Base-by-base conservation (phyloP, 2,329 filamentous ascomycete species). In the Aspergillus persii region DNA sequence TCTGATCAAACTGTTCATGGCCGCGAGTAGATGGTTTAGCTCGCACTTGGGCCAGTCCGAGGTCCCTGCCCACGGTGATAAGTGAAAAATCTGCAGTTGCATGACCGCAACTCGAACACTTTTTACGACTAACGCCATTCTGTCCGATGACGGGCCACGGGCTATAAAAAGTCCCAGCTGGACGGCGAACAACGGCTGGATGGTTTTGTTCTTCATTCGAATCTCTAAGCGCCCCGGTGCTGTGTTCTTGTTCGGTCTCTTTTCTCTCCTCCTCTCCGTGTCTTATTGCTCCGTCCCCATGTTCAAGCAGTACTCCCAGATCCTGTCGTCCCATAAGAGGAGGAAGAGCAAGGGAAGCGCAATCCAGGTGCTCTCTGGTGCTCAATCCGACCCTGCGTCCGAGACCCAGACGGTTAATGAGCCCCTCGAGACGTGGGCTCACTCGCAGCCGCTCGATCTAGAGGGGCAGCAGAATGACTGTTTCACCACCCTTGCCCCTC, bases 271-370 rank as follows among this genome's bases (percentile, higher is more conserved):
- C 49, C 6, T 36, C 23, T 56, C 31, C n/a, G 29, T 27, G 26
- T 23, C 27, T 18, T 33, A 49, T 46, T 39, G 44, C 12, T 18
- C 15, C 46, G 26, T 53, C 53, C 50, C 56, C 52, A 61, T 61
- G 59, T 61, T 61, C 50, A 59, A 55, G 50, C 53, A 54, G 50
- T 61, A 61, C 33, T 61, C 59, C 30, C 52, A 58, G 31, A 54
- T 61, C 53, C 50, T 61, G 46, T 61, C 59, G 46, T 61, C 59
- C 46, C 56, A 59, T 30, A 60, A 60, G 57, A 56, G 56, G 57
- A 54, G 59, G 33, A 58, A 53, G 39, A 61, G 59, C 49, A 59
- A 54, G 53, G 54, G 47, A n/a, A 59, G 59, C 49, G 53, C 57
- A 15, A 36, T 56, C 36, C 59, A 56, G 26, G 53, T 59, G 52